Evolutionary conservation across 441 rosid genomes (phyloP), one percentile per base, ranked within the genome.

Genomic region (Gossypium lobatum): DNA sequence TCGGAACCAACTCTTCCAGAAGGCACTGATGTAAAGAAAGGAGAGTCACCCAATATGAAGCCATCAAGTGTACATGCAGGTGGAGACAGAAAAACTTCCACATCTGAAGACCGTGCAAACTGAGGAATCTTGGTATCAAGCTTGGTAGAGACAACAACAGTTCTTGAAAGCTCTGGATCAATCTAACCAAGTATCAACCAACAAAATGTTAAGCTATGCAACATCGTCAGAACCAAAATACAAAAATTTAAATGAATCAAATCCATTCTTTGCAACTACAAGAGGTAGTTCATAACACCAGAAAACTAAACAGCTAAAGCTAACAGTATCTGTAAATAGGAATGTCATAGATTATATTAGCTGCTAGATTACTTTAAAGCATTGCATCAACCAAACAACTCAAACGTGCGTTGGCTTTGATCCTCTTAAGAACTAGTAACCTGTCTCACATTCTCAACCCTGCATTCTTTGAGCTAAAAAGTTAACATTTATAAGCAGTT

Each of bases 11-110:
- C 98, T 80, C 98, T 88, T 84, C 97, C 98, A 28, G 98, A 95
- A 73, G 98, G 98, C 78, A 95, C 97, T 46, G 98, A 91, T 64
- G 98, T 95, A 77, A 95, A 95, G 79, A 92, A 95, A 6, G 98
- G 98, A 34, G 90, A 92, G 72, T 88, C 96, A 0, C 97, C 97
- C 74, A 92, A 74, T 71, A 95, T 85, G 78, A 89, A 95, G 67
- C 97, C 97, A 83, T 95, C 98, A 71, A 91, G 91, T 58, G 92
- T 86, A 72, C 91, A 86, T 8, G 89, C 83, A 72, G 98, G 97
- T 0, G 97, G 98, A 25, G 94, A 92, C 77, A 95, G 97, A 78
- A 95, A 95, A 60, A 92, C 94, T 84, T 92, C 98, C 70, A 92
- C 97, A 73, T 95, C 98, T 1, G 97, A 86, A 55, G 93, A 78